Base-by-base conservation (phyloP, 1,284 basidiomycete genomes). In the Ganoderma lucidum region DNA sequence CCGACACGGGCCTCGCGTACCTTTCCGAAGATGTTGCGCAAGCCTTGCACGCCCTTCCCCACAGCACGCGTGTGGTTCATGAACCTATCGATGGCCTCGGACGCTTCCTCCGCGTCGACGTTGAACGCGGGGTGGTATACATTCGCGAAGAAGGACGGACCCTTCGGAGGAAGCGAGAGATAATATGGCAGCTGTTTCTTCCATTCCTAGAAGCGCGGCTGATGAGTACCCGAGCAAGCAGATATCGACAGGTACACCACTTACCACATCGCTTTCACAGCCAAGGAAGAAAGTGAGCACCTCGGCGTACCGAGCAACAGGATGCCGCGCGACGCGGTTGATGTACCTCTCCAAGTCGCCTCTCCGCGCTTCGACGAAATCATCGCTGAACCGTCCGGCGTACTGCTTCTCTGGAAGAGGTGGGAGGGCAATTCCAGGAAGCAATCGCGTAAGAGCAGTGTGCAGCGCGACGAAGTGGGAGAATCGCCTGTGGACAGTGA, bases 81-180 rank as follows among this genome's bases (percentile, higher is more conserved):
- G 77, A 96, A 96, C 1, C 86, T 80, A 12, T 88, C 85, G 1
- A 88, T 83, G 0, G 83, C 81, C 9, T 89, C 87, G 19, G 82
- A 80, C 2, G 88, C 88, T 62, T 93, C 92, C 45, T 92, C 89
- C 0, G 84, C 78, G 71, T 96, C 94, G 51, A 96, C 77, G 77
- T 96, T 95, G 80, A 94, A 96, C 0, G 88, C 91, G 1, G 94
- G 95, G 76, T 96, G 94, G 75, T 89, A 95, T 0, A 96, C 91
- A 35, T 88, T 88, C 0, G 92, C 89, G 75, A 93, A 95, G 77
- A 96, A 95, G 0, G 86, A 80, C 2, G 92, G 86, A 1, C 91
- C 91, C 17, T 90, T 88, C 9, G 90, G 83, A 10, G 86, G 88
- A 67, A 88, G 81, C 12, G 86, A 81, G 1, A 92, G 81, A 73